Evolutionary conservation across 225 moss, liverwort and hornwort species (phyloP), one percentile per base, ranked within the genome.

Genomic region (Physcomitrium patens): DNA sequence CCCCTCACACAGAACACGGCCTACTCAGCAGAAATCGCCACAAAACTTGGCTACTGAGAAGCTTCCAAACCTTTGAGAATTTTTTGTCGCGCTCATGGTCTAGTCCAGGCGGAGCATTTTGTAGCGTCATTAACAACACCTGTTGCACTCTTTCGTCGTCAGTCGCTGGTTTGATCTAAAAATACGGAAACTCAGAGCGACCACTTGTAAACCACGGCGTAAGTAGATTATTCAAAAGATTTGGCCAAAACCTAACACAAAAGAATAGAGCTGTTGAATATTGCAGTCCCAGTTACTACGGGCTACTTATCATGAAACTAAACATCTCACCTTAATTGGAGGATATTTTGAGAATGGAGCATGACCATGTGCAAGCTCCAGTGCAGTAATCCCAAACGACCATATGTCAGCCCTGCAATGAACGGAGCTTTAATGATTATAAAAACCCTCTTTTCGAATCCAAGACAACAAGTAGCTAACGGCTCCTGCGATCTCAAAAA

Each of bases 341-440:
- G 95, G 99, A 65, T 90, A 99, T 67, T 95, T 99, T 22, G 95
- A 95, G 73, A 99, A 99, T 0, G 99, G 99, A 9, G 99, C 99
- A 77, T 95, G 84, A 18, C 99, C 99, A 78, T 94, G 99, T 5
- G 99, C 99, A 74, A 99, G 99, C 86, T 99, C 99, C 84, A 99
- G 75, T 9, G 95, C 95, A 74, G 99, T 99, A 77, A 99, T 99
- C 26, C 99, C 99, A 72, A 95, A 99, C 8, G 95, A 95, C 99
- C 99, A 99, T 28, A 99, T 93, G 70, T 99, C 99, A 50, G 99
- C 99, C 81, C 90, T 90, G 83, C 58, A 48, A 71, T 58, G 26
- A 65, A 59, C 46, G 22, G 53, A 37, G n/a, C 5, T 62, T 64
- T 63, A 65, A 76, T 20, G 63, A 57, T 85, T 50, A 83, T 47